These are phyloP conservation scores for Phaeosphaeria sp. DNA, from an alignment of 2,329 filamentous ascomycete genomes.

Conservation along the genomic window DNA sequence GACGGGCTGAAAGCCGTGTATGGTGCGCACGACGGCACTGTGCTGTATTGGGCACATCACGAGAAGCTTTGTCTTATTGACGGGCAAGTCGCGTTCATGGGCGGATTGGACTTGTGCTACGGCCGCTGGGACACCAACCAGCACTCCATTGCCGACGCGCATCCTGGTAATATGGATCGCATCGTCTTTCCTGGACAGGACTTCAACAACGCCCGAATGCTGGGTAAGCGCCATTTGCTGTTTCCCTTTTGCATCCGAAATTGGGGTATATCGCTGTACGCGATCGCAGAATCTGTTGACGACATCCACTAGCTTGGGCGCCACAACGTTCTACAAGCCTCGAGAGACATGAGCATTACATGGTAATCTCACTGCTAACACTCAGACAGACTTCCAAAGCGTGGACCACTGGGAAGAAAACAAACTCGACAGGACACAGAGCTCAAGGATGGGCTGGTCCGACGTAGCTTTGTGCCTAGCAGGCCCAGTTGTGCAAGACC, in stretches of 20 bases:
- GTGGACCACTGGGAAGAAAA: slow-evolving; percentile 83
- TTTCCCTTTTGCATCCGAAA: not conserved
- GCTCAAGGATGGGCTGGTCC: slow-evolving; percentile 90
- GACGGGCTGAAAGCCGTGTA: slow-evolving; percentile 81
- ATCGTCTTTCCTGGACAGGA: slow-evolving; percentile 90
- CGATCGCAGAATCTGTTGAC: not conserved
- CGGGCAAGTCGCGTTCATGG: slow-evolving; percentile 84
- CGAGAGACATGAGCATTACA: not conserved
- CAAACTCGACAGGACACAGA: slow-evolving; percentile 80
- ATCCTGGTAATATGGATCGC: slow-evolving; percentile 75
- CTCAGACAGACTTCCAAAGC: slow-evolving; percentile 68
- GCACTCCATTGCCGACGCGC: slow-evolving; percentile 84
- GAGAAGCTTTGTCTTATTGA: slow-evolving; percentile 90
- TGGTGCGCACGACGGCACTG: slow-evolving; percentile 79
- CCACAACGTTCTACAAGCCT: not conserved
- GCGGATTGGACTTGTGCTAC: slow-evolving; percentile 84
- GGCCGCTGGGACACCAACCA: slow-evolving; percentile 87
- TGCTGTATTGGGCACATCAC: slow-evolving; percentile 92
- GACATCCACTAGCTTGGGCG: not conserved
- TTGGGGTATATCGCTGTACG: too few species aligned
- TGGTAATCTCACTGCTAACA: slow-evolving; percentile 13
- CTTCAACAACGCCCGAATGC: slow-evolving; percentile 86
- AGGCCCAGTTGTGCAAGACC: slow-evolving; percentile 76
- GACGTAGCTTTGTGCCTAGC: slow-evolving; percentile 80
- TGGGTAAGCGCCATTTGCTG: slow-evolving; percentile 58